Conservation (phyloP, 257 asterid genomes). For the Plectranthus barbatus region DNA sequence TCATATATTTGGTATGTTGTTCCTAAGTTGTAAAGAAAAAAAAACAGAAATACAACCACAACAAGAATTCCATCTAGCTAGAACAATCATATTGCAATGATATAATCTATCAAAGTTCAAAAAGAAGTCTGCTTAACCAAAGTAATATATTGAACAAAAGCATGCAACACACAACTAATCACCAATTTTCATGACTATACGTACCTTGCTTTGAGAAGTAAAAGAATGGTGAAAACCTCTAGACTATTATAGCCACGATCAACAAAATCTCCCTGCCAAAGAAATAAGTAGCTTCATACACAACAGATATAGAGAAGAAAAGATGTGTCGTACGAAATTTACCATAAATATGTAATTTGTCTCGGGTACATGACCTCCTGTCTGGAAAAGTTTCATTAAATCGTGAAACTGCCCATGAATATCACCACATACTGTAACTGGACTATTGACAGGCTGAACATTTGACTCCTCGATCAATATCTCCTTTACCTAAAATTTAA, state of each 20-base stretch:
- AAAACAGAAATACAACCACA: no score
- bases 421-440: conserved; percentile 98
- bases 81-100: no score
- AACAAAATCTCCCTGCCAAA: conserved; percentile 89
- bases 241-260: conserved; percentile 98
- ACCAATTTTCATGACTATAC: background rate
- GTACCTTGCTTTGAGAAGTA: conserved; percentile 97
- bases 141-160: no score
- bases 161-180: no score
- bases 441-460: conserved; percentile 98
- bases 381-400: conserved; percentile 94
- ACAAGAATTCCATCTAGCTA: no score
- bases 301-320: background rate
- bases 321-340: background rate
- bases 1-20: no score
- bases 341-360: conserved; percentile 98
- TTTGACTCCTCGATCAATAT: conserved; percentile 97
- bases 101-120: no score
- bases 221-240: conserved; percentile 90
- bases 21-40: no score
- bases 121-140: no score
- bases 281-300: background rate
- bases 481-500: conserved; percentile 72
- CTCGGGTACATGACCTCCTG: conserved; percentile 99
- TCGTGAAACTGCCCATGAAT: conserved; percentile 98